Percentiles rank a stretch among this genome's conserved stretches.
These are phyloP conservation scores for Colletotrichum cordylinicola DNA, from an alignment of 2,329 filamentous ascomycete species.

Conservation along the genomic window DNA sequence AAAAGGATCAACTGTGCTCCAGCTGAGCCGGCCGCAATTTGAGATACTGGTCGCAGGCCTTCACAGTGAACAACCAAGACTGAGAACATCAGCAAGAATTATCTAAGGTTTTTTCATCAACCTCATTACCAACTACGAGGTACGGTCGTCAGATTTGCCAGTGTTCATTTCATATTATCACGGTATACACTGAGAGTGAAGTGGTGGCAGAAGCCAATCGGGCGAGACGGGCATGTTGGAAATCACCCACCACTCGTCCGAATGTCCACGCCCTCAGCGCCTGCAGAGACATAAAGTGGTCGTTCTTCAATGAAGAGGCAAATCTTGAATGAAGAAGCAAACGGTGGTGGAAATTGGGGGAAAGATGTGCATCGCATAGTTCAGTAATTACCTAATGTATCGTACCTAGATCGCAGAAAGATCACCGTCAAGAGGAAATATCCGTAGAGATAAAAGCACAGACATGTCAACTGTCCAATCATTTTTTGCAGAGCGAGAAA, in stretches of 20 bases:
- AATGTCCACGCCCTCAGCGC: too few relatives aligned
- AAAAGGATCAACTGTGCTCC: neutral
- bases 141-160: rapidly evolving
- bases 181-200: neutral
- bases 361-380: too few relatives aligned
- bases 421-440: too few relatives aligned
- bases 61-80: neutral
- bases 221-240: rapidly evolving
- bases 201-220: rapidly evolving
- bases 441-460: too few relatives aligned
- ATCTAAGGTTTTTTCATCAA: rapidly evolving
- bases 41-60: neutral
- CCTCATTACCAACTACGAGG: rapidly evolving
- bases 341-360: too few relatives aligned
- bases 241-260: rapidly evolving
- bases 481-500: too few relatives aligned
- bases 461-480: too few relatives aligned
- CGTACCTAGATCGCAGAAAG: too few relatives aligned
- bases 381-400: too few relatives aligned
- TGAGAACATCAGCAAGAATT: rapidly evolving
- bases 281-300: too few relatives aligned
- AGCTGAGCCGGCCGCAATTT: rapidly evolving
- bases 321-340: too few relatives aligned
- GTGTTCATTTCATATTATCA: rapidly evolving
- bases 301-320: too few relatives aligned